These are phyloP conservation scores for Butyriboletus appendiculatus DNA, from an alignment of 1,284 basidiomycete species.

Conservation along the genomic window DNA sequence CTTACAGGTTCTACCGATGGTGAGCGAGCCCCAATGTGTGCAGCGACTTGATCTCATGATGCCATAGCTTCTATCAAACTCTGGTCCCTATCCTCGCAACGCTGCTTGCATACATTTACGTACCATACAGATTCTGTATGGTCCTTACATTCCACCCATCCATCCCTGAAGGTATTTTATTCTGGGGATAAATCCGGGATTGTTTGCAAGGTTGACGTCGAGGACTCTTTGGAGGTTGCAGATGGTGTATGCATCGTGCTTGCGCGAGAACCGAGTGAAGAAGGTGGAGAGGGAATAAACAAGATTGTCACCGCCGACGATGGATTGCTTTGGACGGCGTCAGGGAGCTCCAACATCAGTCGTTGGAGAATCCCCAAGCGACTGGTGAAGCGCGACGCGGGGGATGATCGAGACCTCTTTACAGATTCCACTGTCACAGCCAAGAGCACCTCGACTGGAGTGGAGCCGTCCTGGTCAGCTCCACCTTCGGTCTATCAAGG, in stretches of 20 bases:
- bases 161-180: slow-evolving; percentile 90
- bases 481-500: slow-evolving; percentile 21
- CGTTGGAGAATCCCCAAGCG: slow-evolving; percentile 62
- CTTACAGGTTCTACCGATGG: slow-evolving; percentile 91
- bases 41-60: slow-evolving; percentile 12
- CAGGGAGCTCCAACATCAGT: slow-evolving; percentile 76
- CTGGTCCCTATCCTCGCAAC: slow-evolving; percentile 89
- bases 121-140: slow-evolving; percentile 96
- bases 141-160: slow-evolving; percentile 88
- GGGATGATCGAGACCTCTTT: slow-evolving; percentile 13
- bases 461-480: slow-evolving; percentile 17
- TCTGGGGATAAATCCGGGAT: slow-evolving; percentile 92
- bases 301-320: slow-evolving; percentile 87
- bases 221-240: slow-evolving; percentile 75
- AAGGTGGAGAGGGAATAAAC: slow-evolving; percentile 70
- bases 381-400: slow-evolving; percentile 11
- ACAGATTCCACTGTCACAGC: slow-evolving; percentile 17
- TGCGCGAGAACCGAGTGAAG: slow-evolving; percentile 59
- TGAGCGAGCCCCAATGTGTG: slow-evolving; percentile 30
- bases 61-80: slow-evolving; percentile 77
- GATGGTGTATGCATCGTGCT: slow-evolving; percentile 90
- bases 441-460: slow-evolving; percentile 23
- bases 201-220: slow-evolving; percentile 90
- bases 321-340: slow-evolving; percentile 89
- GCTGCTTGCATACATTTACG: slow-evolving; percentile 94